Conservation (phyloP, 805 yeast species). For the Cyberlindnera veronae region DNA sequence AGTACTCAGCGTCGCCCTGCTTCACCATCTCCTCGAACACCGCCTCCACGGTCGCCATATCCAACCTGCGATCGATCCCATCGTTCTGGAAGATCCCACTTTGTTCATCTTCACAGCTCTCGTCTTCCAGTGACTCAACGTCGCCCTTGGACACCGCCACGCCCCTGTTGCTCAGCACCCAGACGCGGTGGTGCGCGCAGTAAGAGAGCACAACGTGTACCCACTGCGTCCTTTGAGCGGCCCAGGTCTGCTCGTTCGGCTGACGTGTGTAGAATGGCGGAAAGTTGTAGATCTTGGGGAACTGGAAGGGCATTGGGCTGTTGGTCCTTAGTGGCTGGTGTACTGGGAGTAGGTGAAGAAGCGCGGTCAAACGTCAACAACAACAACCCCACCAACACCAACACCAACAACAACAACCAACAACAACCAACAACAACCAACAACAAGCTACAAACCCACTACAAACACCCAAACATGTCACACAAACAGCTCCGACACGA, state of each 20-base stretch:
- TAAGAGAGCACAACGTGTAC: conserved; percentile 55
- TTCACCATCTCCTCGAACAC: conserved; percentile 57
- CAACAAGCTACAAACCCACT: no score
- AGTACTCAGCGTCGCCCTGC: conserved; percentile 54
- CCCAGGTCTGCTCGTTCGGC: conserved; percentile 74
- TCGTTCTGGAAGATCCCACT: conserved; percentile 46
- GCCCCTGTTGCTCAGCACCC: conserved; percentile 46
- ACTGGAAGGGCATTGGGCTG: conserved; percentile 11
- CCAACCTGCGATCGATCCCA: conserved; percentile 48
- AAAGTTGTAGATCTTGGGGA: conserved; percentile 40
- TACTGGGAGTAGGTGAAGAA: neutral
- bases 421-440: no score
- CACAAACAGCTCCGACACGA: neutral
- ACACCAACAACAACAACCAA: no score
- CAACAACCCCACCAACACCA: no score
- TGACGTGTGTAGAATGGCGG: conserved; percentile 93
- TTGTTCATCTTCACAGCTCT: conserved; percentile 1
- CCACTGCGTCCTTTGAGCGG: conserved; percentile 82
- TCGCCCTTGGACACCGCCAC: conserved; percentile 19
- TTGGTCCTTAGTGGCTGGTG: neutral
- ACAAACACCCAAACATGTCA: neutral
- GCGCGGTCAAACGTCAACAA: no score
- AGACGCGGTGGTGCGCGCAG: conserved; percentile 53
- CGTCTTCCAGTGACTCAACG: conserved; percentile 22
- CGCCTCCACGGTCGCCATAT: conserved; percentile 49